Evolutionary conservation across 805 yeast genomes (phyloP).

Genomic region (Wickerhamiella musiphila): DNA sequence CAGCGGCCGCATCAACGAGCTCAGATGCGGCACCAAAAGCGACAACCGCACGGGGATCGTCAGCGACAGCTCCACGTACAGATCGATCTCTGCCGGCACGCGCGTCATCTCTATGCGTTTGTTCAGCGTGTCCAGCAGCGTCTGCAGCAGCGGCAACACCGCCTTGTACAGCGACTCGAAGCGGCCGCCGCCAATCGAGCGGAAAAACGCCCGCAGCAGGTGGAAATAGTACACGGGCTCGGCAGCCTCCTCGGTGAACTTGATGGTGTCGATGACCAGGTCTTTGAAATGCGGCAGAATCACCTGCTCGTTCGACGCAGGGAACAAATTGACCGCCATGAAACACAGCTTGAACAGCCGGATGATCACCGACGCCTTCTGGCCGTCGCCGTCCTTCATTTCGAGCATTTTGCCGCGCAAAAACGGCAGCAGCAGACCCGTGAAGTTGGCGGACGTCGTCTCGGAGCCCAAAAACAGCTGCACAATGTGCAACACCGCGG

Average conservation of each 20-base stretch:
- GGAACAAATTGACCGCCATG: constrained; percentile 89
- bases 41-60: constrained; percentile 92
- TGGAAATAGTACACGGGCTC: constrained; percentile 86
- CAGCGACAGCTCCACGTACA: constrained; percentile 84
- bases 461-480: constrained; percentile 90
- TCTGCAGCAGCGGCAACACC: constrained; percentile 79
- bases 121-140: constrained; percentile 68
- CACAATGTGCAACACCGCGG: constrained; percentile 76
- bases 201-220: constrained; percentile 69
- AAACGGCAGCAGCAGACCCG: constrained; percentile 65
- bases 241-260: constrained; percentile 64
- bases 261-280: constrained; percentile 63
- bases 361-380: constrained; percentile 63
- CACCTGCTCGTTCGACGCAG: constrained; percentile 67
- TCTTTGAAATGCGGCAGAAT: constrained; percentile 75
- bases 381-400: constrained; percentile 63
- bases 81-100: constrained; percentile 77
- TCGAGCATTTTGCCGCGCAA: constrained; percentile 55
- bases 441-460: constrained; percentile 81
- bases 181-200: constrained; percentile 94
- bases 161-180: constrained; percentile 87
- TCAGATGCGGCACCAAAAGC: constrained; percentile 82
- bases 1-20: constrained; percentile 75
- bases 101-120: constrained; percentile 68
- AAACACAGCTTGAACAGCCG: constrained; percentile 82